Percentiles rank a stretch among this genome's conserved stretches.
phyloP scores from a whole-genome alignment of 2,329 filamentous ascomycete genomes.

The Beauveria sp. region DNA sequence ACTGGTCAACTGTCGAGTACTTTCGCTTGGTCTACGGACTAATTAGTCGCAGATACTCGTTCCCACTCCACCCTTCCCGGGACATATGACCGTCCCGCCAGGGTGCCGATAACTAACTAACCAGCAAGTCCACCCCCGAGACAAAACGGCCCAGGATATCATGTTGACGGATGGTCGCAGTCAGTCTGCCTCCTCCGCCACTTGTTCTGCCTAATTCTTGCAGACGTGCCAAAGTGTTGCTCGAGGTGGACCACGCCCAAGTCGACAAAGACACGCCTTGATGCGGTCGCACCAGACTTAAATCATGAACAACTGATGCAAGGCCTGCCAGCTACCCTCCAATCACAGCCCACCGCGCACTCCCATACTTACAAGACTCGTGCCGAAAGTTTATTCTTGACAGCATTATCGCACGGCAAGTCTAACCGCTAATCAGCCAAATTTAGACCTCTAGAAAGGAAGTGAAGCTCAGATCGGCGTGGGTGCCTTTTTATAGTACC shows the following conservation, averaged over 20 bases:
- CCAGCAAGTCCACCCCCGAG: neutral
- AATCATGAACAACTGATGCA: neutral
- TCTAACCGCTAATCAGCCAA: neutral
- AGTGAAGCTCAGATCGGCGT: neutral
- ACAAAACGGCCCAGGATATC: neutral
- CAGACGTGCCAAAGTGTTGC: neutral
- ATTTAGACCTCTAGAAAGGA: neutral
- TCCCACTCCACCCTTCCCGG: neutral
- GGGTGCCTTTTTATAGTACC: neutral
- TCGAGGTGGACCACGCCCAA: neutral
- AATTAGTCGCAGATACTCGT: neutral
- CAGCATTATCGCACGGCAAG: neutral
- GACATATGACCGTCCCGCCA: neutral
- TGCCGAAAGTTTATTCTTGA: neutral
- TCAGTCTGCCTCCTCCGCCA: neutral
- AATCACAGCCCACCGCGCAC: too few relatives aligned
- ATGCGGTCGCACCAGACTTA: neutral
- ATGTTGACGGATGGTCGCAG: neutral
- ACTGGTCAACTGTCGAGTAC: neutral
- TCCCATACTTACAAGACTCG: neutral
- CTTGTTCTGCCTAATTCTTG: neutral
- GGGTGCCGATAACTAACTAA: neutral
- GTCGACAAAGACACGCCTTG: neutral
- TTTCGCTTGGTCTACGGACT: neutral
- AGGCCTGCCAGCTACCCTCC: neutral